Percentiles rank a stretch among this genome's conserved stretches.
Evolutionary conservation across 2,329 filamentous ascomycete genomes (phyloP).

Genomic region (Verticillium klebahnii): DNA sequence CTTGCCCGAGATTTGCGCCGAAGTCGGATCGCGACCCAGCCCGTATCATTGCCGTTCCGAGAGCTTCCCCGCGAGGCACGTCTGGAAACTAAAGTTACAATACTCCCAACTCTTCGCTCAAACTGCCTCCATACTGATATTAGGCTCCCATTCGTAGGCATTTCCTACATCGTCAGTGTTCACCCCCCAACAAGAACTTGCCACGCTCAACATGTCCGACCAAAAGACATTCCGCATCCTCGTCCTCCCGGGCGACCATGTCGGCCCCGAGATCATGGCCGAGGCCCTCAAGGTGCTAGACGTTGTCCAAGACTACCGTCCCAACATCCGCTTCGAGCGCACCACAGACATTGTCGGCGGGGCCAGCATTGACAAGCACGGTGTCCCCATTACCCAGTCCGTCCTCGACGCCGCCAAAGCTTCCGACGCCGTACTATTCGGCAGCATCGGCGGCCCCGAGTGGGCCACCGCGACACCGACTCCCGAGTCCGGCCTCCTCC

Average conservation of each 20-base stretch:
- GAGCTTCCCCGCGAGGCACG: too few relatives aligned
- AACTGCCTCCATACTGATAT: too few relatives aligned
- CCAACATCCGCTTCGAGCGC: constrained; percentile 22
- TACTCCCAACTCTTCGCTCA: too few relatives aligned
- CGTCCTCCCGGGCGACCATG: constrained; percentile 40
- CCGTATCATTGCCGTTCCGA: too few relatives aligned
- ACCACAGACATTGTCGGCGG: constrained; percentile 64
- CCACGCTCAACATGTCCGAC: neutral
- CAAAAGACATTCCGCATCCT: constrained; percentile 23
- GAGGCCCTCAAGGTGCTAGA: constrained; percentile 43
- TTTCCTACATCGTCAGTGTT: too few relatives aligned
- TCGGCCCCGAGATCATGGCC: constrained; percentile 52
- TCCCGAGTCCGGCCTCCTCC: constrained; percentile 39
- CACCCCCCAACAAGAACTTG: neutral
- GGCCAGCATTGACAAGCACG: constrained; percentile 41
- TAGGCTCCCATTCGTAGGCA: too few relatives aligned
- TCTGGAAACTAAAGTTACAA: too few relatives aligned
- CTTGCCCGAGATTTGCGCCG: neutral
- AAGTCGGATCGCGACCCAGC: too few relatives aligned
- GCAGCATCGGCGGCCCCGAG: constrained; percentile 42
- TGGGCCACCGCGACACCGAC: constrained; percentile 35
- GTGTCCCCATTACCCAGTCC: constrained; percentile 35
- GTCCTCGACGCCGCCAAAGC: constrained; percentile 34
- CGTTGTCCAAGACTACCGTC: constrained; percentile 27
- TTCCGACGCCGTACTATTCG: constrained; percentile 45